These are phyloP conservation scores for Nakazawaea peltata DNA, from an alignment of 805 yeast genomes.

Conservation along the genomic window DNA sequence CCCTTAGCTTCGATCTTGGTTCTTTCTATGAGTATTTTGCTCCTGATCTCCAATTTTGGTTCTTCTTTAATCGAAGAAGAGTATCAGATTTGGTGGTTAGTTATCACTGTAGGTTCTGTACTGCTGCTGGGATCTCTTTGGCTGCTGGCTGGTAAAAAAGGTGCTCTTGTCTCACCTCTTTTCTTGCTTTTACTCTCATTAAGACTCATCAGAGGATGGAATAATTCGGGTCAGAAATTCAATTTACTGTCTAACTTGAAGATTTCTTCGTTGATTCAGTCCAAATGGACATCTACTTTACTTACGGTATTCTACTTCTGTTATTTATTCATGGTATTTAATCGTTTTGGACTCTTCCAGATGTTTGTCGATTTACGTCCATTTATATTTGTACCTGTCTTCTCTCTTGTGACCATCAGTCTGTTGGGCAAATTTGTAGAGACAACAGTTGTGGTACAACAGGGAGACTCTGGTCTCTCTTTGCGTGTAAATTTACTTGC, in stretches of 20 bases:
- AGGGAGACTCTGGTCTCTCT: slow-evolving; percentile 3
- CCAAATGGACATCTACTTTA: slow-evolving; percentile 38
- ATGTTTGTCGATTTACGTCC: slow-evolving; percentile 16
- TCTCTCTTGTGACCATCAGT: slow-evolving; percentile 32
- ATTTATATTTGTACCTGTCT: slow-evolving; percentile 35
- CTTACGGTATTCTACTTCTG: slow-evolving; percentile 30
- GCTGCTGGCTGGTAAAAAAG: no score
- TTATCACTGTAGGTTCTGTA: slow-evolving; percentile 28
- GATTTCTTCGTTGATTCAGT: slow-evolving; percentile 30
- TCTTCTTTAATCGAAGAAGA: slow-evolving; percentile 94
- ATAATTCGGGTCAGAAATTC: slow-evolving; percentile 83
- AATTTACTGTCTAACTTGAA: slow-evolving; percentile 38
- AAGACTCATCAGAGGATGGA: slow-evolving; percentile 74
- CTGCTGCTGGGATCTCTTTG: no score
- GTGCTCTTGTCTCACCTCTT: slow-evolving; percentile 11
- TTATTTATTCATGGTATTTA: slow-evolving; percentile 13
- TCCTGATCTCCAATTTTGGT: slow-evolving; percentile 62
- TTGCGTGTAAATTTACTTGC: slow-evolving; percentile 18
- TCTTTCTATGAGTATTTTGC: slow-evolving; percentile 19
- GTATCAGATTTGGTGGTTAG: slow-evolving; percentile 94
- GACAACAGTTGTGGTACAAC: not conserved
- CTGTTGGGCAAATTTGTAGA: slow-evolving; percentile 13
- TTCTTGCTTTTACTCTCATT: slow-evolving; percentile 21
- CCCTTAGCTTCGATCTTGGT: slow-evolving; percentile 16
- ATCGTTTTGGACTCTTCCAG: slow-evolving; percentile 16